Percentiles rank a stretch among this genome's conserved stretches.
phyloP scores from a whole-genome alignment of 2,329 filamentous ascomycete genomes.

The Colletotrichum orchidophilum region DNA sequence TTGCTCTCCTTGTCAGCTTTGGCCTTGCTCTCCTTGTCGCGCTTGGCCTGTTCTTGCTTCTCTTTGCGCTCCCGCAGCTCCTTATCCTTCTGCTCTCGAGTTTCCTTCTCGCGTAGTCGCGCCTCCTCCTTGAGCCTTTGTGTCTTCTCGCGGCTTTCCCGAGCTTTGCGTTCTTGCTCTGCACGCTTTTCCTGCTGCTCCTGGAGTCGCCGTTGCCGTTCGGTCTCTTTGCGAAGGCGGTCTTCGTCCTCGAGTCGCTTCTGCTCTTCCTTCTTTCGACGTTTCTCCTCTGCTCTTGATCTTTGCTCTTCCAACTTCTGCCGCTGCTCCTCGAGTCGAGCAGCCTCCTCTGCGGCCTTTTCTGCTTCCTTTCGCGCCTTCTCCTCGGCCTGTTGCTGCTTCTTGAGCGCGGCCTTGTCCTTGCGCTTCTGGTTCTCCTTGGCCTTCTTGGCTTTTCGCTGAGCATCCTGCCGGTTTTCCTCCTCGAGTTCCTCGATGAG shows the following conservation, averaged over 20 bases:
- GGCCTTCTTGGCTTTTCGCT: conserved; percentile 91
- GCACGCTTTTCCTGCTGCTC: conserved; percentile 89
- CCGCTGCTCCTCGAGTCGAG: conserved; percentile 78
- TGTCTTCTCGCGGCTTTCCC: conserved; percentile 68
- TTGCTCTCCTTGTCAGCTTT: conserved; percentile 47
- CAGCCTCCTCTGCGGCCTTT: conserved; percentile 86
- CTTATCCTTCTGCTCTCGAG: conserved; percentile 72
- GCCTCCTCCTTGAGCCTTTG: conserved; percentile 88
- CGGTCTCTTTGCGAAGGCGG: conserved; percentile 82
- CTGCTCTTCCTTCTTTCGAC: conserved; percentile 89
- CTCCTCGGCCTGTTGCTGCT: conserved; percentile 89
- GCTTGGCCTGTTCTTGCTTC: conserved; percentile 67
- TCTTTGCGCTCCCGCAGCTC: conserved; percentile 67
- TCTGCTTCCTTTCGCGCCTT: conserved; percentile 88
- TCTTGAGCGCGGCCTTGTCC: conserved; percentile 90
- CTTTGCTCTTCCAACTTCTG: conserved; percentile 83
- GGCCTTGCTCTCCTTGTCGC: conserved; percentile 59
- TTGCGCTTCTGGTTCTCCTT: conserved; percentile 96
- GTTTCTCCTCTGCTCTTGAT: conserved; percentile 86
- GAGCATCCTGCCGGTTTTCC: conserved; percentile 78
- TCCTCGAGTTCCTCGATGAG: conserved; percentile 92
- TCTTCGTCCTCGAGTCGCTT: conserved; percentile 93
- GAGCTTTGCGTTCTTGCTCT: conserved; percentile 84
- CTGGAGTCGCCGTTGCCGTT: conserved; percentile 79
- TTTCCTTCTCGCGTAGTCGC: conserved; percentile 81